Conservation (phyloP, 768 basidiomycete species). For the Podaxis sp. region DNA sequence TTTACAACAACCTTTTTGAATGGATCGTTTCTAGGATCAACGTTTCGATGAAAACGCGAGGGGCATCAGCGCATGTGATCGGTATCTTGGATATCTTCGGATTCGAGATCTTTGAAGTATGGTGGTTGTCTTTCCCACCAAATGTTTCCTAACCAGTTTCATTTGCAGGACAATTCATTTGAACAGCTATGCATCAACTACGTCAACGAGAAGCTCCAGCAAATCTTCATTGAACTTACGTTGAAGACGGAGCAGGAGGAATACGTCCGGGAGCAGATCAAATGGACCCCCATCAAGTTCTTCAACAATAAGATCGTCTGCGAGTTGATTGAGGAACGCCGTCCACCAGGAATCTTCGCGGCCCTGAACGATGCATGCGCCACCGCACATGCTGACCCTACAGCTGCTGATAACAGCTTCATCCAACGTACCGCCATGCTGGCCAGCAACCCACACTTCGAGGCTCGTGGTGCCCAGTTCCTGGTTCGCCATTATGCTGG, state of each 20-base stretch:
- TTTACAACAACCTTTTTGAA: constrained; percentile 98
- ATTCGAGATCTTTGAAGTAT: constrained; percentile 95
- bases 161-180: constrained; percentile 84
- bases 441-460: constrained; percentile 89
- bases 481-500: constrained; percentile 96
- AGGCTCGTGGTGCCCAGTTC: constrained; percentile 92
- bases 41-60: constrained; percentile 90
- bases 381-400: constrained; percentile 95
- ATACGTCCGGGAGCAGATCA: constrained; percentile 97
- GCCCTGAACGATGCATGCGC: constrained; percentile 99
- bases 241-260: constrained; percentile 99
- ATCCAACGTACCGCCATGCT: constrained; percentile 85
- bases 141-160: neutral
- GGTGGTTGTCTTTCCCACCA: constrained; percentile 10
- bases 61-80: constrained; percentile 74
- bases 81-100: constrained; percentile 99
- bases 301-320: constrained; percentile 99
- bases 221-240: constrained; percentile 98
- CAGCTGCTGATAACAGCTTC: constrained; percentile 96
- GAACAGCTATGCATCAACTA: constrained; percentile 99
- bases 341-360: constrained; percentile 96
- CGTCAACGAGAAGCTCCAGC: constrained; percentile 99
- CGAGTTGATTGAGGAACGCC: constrained; percentile 94
- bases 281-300: constrained; percentile 99
- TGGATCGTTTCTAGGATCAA: constrained; percentile 99